A percentile compares a stretch with the other conserved stretches of the same genome.
Conservation (phyloP, 768 basidiomycete species). For the Tubosaeta sp. region DNA sequence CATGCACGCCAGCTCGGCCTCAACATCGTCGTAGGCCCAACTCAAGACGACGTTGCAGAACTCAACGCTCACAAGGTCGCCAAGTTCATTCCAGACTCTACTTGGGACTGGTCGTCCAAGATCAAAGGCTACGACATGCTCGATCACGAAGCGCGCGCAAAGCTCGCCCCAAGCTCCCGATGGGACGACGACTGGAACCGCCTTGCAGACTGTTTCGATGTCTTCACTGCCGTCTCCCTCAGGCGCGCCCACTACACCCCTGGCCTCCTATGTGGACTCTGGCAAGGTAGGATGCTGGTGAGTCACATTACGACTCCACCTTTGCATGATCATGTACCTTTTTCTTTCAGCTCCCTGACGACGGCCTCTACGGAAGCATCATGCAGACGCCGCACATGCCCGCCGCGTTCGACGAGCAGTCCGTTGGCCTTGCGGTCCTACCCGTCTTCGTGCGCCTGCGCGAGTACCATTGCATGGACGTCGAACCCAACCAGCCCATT, state of each 20-base stretch:
- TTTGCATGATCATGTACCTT: neutral
- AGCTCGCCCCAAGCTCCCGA: slow-evolving; percentile 34
- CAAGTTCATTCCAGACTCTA: slow-evolving; percentile 18
- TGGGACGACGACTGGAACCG: slow-evolving; percentile 63
- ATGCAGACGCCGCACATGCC: slow-evolving; percentile 23
- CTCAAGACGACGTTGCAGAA: slow-evolving; percentile 57
- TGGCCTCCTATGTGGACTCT: slow-evolving; percentile 52
- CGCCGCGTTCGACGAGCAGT: slow-evolving; percentile 31
- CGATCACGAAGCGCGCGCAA: slow-evolving; percentile 20
- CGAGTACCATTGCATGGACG: slow-evolving; percentile 49
- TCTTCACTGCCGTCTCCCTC: slow-evolving; percentile 26
- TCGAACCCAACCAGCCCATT: slow-evolving; percentile 31
- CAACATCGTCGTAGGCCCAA: slow-evolving; percentile 36
- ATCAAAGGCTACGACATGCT: slow-evolving; percentile 18
- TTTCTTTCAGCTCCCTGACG: slow-evolving; percentile 19
- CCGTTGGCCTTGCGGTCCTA: slow-evolving; percentile 36
- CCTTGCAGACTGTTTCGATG: slow-evolving; percentile 42
- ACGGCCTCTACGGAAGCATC: slow-evolving; percentile 11
- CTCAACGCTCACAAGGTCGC: slow-evolving; percentile 44
- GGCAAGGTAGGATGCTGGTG: slow-evolving; percentile 63
- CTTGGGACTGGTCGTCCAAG: slow-evolving; percentile 22
- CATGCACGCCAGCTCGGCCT: slow-evolving; percentile 23
- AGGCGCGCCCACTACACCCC: slow-evolving; percentile 40
- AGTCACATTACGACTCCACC: slow-evolving; percentile 21
- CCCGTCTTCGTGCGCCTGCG: slow-evolving; percentile 57